Base-by-base conservation (phyloP, 2,329 filamentous ascomycete species). In the Rhinocladiella mackenziei region DNA sequence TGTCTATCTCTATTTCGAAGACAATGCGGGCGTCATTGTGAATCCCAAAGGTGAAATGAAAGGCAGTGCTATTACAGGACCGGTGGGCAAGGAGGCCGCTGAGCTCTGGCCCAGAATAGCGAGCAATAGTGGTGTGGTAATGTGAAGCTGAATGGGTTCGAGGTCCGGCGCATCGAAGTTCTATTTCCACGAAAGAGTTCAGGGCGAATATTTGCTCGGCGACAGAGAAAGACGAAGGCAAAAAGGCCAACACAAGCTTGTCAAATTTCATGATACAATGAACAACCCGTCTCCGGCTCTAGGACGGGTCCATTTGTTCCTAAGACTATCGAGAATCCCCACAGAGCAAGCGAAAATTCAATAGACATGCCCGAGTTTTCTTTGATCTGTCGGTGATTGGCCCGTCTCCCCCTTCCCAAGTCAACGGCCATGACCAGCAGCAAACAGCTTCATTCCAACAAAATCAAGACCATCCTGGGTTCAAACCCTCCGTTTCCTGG, bases 11-110 rank as follows among this genome's bases (percentile, higher is more conserved):
- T 98, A 98, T 83, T 98, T 98, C 69, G 92, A 98, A 87, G 94
- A 98, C 77, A 98, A 98, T 75, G 92, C 92, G 71, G 92, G 92
- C 83, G 92, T 98, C 66, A 98, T 98, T 68, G 92, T 98, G 80
- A 98, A 98, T 81, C 89, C 91, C 75, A 98, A 98, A 86, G 92
- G 92, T 77, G 92, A 98, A 80, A 98, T 98, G 92, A 98, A 98
- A 86, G 92, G 92, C 70, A 96, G 89, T 59, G 92, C 92, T 72
- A 98, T 98, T 72, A 98, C 92, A 64, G 92, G 92, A 63, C 92
- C 92, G 64, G 91, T 98, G 69, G 92, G 91, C 74, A 98, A 98
- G 85, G 92, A 98, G 79, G 92, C 92, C 71, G 92, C 92, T 72
- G 92, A 98, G 79, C 81, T 98, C 66, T 98, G 92, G 92, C 92